Evolutionary conservation across 2,329 filamentous ascomycete species (phyloP), one percentile per base, ranked within the genome.

Genomic region (Pseudocercospora macadamiae): DNA sequence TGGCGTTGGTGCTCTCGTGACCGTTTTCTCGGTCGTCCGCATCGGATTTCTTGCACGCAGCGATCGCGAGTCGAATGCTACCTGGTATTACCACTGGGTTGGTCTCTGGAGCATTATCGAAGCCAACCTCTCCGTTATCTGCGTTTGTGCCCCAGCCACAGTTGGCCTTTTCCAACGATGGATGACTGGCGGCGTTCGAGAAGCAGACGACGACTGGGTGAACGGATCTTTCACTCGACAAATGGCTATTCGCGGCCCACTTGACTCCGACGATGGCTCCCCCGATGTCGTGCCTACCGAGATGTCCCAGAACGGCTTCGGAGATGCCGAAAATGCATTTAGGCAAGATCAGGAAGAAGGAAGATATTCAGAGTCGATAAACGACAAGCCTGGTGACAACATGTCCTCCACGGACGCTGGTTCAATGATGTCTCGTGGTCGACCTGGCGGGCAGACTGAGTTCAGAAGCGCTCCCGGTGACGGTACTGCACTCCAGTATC

Each of bases 81-180:
- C 64, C 18, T 68, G 57, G 55, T 55, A 61, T 51, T 66, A 64
- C 39, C 60, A 56, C 28, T 58, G 59, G 18, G 55, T 66, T 18
- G 59, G 54, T 4, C 32, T 66, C 37, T 68, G 66, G 66, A 59
- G 54, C 28, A 48, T 59, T 25, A 56, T 68, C 25, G 65, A 68
- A 45, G 56, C 54, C 44, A 62, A 66, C 28, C 49, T 64, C 9
- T 64, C 59, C 5, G 23, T 66, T 23, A 54, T 64, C 32, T 68
- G 65, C 57, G 58, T 61, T n/a, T 68, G 65, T 42, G 61, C 64
- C 36, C 65, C 66, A 4, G 57, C 55, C 7, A 55, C 58, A 8
- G 54, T 59, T 7, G 63, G 63, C 14, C 53, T 66, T 10, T 45
- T 59, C 8, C 49, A 60, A 26, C 49, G 59, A 18, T 60, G 53